Conservation (phyloP, 352 stramenopile genomes). For the Vaucheria bursata region DNA sequence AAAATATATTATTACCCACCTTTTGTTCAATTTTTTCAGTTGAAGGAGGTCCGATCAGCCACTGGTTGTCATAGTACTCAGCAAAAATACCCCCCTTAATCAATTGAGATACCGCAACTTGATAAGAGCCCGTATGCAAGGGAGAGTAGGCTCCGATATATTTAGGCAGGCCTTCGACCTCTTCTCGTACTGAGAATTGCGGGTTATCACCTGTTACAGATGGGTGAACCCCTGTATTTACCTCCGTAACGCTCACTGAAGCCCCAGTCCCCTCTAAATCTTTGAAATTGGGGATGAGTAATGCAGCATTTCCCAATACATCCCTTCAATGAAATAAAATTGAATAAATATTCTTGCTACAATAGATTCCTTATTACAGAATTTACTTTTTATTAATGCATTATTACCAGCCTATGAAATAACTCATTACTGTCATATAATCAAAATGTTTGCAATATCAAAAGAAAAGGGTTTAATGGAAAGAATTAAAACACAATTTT, state of each 20-base stretch:
- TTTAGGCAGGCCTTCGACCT: constrained; percentile 74
- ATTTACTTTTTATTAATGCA: no score
- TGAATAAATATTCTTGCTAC: no score
- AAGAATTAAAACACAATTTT: no score
- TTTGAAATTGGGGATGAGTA: constrained; percentile 56
- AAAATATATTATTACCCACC: neutral
- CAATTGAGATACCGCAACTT: constrained; percentile 78
- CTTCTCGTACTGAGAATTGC: constrained; percentile 67
- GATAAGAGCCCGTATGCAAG: constrained; percentile 61
- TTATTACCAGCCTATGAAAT: no score
- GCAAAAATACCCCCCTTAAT: constrained; percentile 71
- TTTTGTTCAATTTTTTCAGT: constrained; percentile 65
- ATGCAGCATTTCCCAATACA: constrained; percentile 62
- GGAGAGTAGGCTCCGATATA: constrained; percentile 83
- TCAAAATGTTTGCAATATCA: no score
- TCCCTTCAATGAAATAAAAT: constrained; percentile 42
- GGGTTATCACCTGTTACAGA: constrained; percentile 69
- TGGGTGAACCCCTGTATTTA: constrained; percentile 58
- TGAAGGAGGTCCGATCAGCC: constrained; percentile 78
- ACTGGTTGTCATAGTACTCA: constrained; percentile 92
- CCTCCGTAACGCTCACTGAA: constrained; percentile 43
- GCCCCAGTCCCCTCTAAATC: constrained; percentile 59
- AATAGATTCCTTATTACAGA: no score
- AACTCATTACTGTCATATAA: no score
- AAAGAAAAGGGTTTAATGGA: no score